Percentiles rank a stretch among this genome's conserved stretches.
Evolutionary conservation across 1,284 basidiomycete genomes (phyloP).

Genomic region (Testicularia cyperi): DNA sequence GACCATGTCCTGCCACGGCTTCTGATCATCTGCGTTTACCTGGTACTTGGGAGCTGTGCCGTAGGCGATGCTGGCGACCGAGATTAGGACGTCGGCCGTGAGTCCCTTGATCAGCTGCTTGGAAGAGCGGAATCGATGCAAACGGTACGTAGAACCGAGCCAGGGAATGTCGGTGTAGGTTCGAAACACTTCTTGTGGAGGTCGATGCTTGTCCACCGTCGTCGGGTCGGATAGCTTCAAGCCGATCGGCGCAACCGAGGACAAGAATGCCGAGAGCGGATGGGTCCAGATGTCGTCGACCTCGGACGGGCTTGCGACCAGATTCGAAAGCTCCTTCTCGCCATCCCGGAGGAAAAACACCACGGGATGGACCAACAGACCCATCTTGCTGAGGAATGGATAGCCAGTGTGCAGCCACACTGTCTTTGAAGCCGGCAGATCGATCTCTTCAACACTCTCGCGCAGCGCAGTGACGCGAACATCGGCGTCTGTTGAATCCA

Average conservation of each 20-base stretch:
- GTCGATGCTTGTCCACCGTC: slow-evolving; percentile 30
- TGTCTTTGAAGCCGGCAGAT: slow-evolving; percentile 2
- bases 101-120: slow-evolving; percentile 41
- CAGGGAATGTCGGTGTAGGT: slow-evolving; percentile 44
- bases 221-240: slow-evolving; percentile 8
- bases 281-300: slow-evolving; percentile 36
- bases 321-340: slow-evolving; percentile 1
- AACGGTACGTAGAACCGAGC: slow-evolving; percentile 18
- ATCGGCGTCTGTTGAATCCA: slow-evolving; percentile 12
- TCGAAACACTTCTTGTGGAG: slow-evolving; percentile 25
- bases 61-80: slow-evolving; percentile 14
- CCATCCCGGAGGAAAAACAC: slow-evolving; percentile 24
- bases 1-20: slow-evolving; percentile 32
- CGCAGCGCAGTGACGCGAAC: slow-evolving; percentile 33
- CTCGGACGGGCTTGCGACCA: slow-evolving; percentile 21
- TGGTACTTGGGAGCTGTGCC: slow-evolving; percentile 3
- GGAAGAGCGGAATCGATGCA: slow-evolving; percentile 29
- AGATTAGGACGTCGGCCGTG: slow-evolving; percentile 37
- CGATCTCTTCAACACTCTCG: slow-evolving; percentile 39
- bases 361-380: slow-evolving; percentile 39
- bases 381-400: slow-evolving; percentile 39
- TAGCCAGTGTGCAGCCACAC: slow-evolving; percentile 30
- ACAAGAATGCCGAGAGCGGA: slow-evolving; percentile 16
- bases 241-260: slow-evolving; percentile 1
- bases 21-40: slow-evolving; percentile 15